These are phyloP conservation scores for Hirsutella thompsonii DNA, from an alignment of 2,329 filamentous ascomycete genomes.

Conservation along the genomic window DNA sequence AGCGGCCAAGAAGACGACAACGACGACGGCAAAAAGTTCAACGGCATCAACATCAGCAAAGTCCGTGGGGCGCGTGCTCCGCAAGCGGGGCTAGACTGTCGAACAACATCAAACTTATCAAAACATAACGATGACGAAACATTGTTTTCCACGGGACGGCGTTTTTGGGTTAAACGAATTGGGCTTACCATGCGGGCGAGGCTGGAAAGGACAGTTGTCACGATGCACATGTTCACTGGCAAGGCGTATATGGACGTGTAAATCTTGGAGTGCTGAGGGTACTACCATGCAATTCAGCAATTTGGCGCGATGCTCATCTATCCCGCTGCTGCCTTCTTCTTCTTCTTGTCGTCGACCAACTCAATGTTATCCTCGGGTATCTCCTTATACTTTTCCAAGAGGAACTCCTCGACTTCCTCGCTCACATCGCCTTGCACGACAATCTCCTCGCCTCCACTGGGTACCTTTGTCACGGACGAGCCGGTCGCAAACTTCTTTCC, in stretches of 20 bases:
- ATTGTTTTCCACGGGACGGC: slow-evolving; percentile 3
- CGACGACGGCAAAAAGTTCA: slow-evolving; percentile 26
- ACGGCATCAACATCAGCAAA: slow-evolving; percentile 26
- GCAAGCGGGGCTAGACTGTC: slow-evolving; percentile 33
- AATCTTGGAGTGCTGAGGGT: neutral
- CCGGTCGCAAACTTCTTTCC: slow-evolving; percentile 98
- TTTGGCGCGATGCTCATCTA: slow-evolving; percentile 2
- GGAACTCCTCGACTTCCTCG: slow-evolving; percentile 84
- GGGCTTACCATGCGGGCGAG: slow-evolving; percentile 1
- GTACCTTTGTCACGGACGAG: slow-evolving; percentile 77
- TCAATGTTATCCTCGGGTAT: slow-evolving; percentile 95
- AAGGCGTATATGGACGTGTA: slow-evolving; percentile 6
- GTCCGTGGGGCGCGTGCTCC: slow-evolving; percentile 38
- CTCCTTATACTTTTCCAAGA: slow-evolving; percentile 77
- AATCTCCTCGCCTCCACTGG: slow-evolving; percentile 84
- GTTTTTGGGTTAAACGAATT: slow-evolving; percentile 1
- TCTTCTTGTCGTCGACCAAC: slow-evolving; percentile 92
- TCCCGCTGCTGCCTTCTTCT: slow-evolving; percentile 34
- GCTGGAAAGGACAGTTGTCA: neutral
- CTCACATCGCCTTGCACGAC: slow-evolving; percentile 96
- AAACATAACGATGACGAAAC: slow-evolving; percentile 4
- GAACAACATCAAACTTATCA: neutral
- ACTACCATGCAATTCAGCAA: neutral
- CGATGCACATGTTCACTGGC: slow-evolving; percentile 2
- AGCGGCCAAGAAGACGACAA: slow-evolving; percentile 30